A percentile compares a stretch with the other conserved stretches of the same genome.
Conservation (phyloP, 1,139 yeast species). For the Pneumocystis wakefieldiae region DNA sequence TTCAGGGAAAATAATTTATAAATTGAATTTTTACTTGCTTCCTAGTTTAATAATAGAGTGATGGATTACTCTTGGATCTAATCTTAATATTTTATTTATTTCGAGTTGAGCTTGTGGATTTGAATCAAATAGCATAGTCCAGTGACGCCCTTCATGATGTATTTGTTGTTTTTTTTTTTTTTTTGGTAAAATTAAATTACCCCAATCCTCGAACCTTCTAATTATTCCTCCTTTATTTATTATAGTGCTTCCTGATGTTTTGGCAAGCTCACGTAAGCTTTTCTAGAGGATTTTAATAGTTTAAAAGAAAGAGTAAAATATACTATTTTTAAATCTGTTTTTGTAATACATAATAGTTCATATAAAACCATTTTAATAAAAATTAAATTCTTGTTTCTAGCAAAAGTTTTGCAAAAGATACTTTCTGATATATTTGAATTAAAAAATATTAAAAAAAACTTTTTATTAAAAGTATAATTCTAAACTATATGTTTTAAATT, state of each 20-base stretch:
- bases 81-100: constrained; percentile 59
- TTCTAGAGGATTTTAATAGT: not conserved
- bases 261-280: constrained; percentile 38
- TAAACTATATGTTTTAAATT: not conserved
- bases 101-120: constrained; percentile 78
- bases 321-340: constrained; percentile 20
- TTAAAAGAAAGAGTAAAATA: not conserved
- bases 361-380: constrained; percentile 5
- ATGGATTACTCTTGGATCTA: constrained; percentile 82
- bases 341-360: constrained; percentile 19
- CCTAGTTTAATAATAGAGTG: constrained; percentile 59
- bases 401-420: constrained; percentile 47
- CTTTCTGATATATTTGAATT: constrained; percentile 22
- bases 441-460: not conserved
- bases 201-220: constrained; percentile 66
- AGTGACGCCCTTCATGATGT: constrained; percentile 82
- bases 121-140: constrained; percentile 72
- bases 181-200: constrained; percentile 63
- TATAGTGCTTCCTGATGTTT: constrained; percentile 68
- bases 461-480: not conserved
- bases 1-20: not conserved
- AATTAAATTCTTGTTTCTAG: constrained; percentile 21
- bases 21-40: constrained; percentile 20
- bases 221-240: constrained; percentile 85
- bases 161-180: constrained; percentile 71